Percentiles rank a stretch among this genome's conserved stretches.
Conservation (phyloP, 495 filamentous ascomycete genomes). For the Hypoxylon subgilvum region DNA sequence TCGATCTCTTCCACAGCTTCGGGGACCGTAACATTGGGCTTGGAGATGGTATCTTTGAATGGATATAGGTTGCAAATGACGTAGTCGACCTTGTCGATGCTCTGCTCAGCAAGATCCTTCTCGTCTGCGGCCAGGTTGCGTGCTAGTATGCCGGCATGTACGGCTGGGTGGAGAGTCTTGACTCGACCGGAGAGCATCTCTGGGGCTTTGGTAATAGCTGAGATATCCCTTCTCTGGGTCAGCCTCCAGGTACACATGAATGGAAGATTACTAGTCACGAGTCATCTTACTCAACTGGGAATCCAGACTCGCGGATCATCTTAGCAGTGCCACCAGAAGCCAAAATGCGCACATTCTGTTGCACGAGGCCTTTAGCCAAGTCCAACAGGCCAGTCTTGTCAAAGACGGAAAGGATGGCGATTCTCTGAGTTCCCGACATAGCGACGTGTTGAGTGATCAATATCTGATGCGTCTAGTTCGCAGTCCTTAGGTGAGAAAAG, state of each 20-base stretch:
- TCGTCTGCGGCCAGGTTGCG: conserved; percentile 90
- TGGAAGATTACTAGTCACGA: not conserved
- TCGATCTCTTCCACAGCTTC: conserved; percentile 99
- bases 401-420: conserved; percentile 96
- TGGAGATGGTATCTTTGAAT: conserved; percentile 96
- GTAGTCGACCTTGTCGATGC: conserved; percentile 96
- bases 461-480: conserved; percentile 9
- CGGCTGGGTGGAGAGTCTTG: conserved; percentile 95
- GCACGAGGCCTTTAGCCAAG: conserved; percentile 89
- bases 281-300: conserved; percentile 81
- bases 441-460: conserved; percentile 18
- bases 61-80: conserved; percentile 98
- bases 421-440: conserved; percentile 50
- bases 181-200: conserved; percentile 97
- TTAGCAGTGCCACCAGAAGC: conserved; percentile 92
- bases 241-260: conserved; percentile 7
- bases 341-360: conserved; percentile 88
- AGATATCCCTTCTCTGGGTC: conserved; percentile 74
- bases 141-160: conserved; percentile 92
- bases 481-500: not conserved
- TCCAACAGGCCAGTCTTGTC: conserved; percentile 98
- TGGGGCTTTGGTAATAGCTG: conserved; percentile 95
- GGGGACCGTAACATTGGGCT: conserved; percentile 92
- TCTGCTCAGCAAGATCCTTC: conserved; percentile 94
- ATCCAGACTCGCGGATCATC: conserved; percentile 93